Conservation (phyloP, 345 rosid species). For the Hibiscus tridactylites region DNA sequence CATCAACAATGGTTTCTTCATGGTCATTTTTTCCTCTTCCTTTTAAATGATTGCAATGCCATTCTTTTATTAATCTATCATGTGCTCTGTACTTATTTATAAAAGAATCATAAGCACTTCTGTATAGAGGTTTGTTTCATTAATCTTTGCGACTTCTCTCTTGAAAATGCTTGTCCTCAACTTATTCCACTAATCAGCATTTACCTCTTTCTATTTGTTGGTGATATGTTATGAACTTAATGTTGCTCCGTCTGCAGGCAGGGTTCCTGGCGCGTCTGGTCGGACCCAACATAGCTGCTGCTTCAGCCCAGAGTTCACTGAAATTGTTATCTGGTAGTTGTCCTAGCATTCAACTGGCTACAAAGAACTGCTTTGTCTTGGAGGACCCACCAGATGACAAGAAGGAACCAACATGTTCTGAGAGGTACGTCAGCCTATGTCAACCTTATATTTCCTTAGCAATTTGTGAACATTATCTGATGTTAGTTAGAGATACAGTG, state of each 20-base stretch:
- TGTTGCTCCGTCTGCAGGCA: slow-evolving; percentile 42
- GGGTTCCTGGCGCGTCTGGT: slow-evolving; percentile 58
- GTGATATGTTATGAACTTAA: not conserved
- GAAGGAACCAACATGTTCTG: slow-evolving; percentile 32
- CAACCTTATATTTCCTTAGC: not conserved
- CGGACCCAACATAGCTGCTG: slow-evolving; percentile 64
- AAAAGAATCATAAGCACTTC: not conserved
- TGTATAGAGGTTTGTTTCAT: not conserved
- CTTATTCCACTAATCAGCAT: not conserved
- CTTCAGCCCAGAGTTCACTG: slow-evolving; percentile 58
- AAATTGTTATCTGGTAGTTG: slow-evolving; percentile 50
- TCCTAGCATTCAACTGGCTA: slow-evolving; percentile 61
- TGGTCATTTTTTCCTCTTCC: not conserved
- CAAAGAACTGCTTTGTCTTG: slow-evolving; percentile 80
- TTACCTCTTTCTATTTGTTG: not conserved
- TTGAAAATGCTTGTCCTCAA: not conserved
- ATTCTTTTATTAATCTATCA: too few species aligned
- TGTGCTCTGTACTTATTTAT: not conserved
- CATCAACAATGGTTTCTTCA: not conserved
- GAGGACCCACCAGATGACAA: slow-evolving; percentile 75
- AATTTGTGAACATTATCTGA: slow-evolving; percentile 23
- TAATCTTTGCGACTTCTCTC: not conserved
- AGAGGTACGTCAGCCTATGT: slow-evolving; percentile 34
- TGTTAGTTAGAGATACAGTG: slow-evolving; percentile 40
- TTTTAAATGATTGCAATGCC: not conserved